Evolutionary conservation across 257 asterid genomes (phyloP).

Genomic region (Solanum chaucha): DNA sequence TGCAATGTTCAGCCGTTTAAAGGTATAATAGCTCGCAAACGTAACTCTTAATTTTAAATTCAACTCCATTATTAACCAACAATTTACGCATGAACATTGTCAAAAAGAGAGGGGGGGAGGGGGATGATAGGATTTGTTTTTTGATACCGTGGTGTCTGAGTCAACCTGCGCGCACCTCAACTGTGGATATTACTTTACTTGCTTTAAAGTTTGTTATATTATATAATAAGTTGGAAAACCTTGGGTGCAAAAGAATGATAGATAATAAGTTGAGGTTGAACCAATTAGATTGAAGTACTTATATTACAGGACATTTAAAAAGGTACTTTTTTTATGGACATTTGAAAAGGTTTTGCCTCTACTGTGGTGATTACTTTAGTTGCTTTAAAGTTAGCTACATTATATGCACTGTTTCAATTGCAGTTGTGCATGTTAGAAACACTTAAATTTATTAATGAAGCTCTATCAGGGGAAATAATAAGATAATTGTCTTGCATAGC

Average conservation of each 20-base stretch:
- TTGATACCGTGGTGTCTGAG: neutral
- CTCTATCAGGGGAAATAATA: neutral
- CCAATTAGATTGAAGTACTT: neutral
- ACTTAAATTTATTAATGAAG: neutral
- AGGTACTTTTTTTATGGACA: neutral
- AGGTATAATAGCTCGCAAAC: conserved; percentile 30
- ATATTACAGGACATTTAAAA: neutral
- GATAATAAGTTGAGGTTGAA: neutral
- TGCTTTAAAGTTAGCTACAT: neutral
- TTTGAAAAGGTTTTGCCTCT: neutral
- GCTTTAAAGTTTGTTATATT: neutral
- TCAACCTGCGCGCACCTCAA: neutral
- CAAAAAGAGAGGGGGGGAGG: neutral
- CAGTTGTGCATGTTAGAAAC: neutral
- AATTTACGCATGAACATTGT: neutral
- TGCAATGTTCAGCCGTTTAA: conserved; percentile 90
- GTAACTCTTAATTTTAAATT: neutral
- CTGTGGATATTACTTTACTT: neutral
- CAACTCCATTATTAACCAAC: neutral
- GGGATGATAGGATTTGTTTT: neutral
- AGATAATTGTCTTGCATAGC: neutral
- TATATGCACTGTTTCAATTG: neutral
- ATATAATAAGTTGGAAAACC: neutral
- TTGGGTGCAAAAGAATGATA: neutral
- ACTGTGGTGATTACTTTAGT: neutral